Evolutionary conservation across 2,329 filamentous ascomycete genomes (phyloP).

Genomic region (Exophiala sp.): DNA sequence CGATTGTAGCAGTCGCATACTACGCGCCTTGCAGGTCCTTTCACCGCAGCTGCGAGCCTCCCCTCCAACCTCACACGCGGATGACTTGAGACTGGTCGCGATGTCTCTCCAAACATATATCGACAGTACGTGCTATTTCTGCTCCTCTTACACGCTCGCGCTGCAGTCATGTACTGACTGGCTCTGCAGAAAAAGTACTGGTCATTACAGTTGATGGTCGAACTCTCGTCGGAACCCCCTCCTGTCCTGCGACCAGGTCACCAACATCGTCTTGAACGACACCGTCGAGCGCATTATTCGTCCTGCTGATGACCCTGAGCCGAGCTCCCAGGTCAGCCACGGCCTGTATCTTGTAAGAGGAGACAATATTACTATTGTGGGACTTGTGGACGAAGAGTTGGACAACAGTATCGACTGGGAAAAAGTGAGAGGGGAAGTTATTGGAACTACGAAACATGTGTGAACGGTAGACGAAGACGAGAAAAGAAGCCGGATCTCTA

Average conservation of each 20-base stretch:
- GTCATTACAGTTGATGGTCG: constrained; percentile 90
- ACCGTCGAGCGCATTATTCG: constrained; percentile 88
- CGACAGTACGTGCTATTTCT: constrained; percentile 31
- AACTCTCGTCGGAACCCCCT: constrained; percentile 73
- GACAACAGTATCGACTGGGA: constrained; percentile 90
- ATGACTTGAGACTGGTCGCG: constrained; percentile 17
- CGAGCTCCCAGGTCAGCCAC: constrained; percentile 71
- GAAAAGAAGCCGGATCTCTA: too few relatives aligned
- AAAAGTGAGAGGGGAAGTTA: constrained; percentile 53
- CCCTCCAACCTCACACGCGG: neutral
- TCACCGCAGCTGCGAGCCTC: neutral
- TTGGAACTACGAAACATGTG: constrained; percentile 28
- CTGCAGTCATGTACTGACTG: neutral
- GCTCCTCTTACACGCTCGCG: neutral
- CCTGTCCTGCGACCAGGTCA: constrained; percentile 80
- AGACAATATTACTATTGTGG: constrained; percentile 88
- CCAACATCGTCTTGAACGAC: constrained; percentile 80
- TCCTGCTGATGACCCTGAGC: constrained; percentile 72
- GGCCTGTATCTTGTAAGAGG: constrained; percentile 89
- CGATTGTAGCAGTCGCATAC: constrained; percentile 4
- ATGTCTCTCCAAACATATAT: constrained; percentile 53
- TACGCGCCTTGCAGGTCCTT: neutral
- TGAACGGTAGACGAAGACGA: constrained; percentile 8
- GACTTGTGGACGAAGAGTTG: constrained; percentile 80
- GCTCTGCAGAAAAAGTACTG: constrained; percentile 70